These are phyloP conservation scores for Verticillium alfalfae DNA, from an alignment of 2,329 filamentous ascomycete species.

Conservation along the genomic window DNA sequence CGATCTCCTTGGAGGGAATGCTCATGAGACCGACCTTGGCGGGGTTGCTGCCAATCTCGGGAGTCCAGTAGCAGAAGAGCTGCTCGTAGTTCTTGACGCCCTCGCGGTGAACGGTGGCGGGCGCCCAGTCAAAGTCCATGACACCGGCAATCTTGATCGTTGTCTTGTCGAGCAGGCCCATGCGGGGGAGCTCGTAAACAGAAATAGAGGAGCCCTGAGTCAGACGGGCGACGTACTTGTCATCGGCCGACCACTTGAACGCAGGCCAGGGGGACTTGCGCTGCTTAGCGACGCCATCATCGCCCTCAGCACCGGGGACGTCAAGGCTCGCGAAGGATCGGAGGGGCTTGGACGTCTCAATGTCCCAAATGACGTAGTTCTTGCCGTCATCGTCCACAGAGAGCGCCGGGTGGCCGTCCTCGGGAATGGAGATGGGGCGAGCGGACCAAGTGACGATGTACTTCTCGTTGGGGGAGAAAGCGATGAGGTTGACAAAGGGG, in stretches of 20 bases:
- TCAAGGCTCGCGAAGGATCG: constrained; percentile 93
- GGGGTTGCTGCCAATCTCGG: constrained; percentile 95
- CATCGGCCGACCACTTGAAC: constrained; percentile 98
- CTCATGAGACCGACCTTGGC: constrained; percentile 96
- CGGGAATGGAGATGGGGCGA: constrained; percentile 85
- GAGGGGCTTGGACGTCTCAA: constrained; percentile 81
- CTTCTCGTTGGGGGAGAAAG: constrained; percentile 89
- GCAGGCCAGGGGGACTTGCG: constrained; percentile 97
- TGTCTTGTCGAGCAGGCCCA: constrained; percentile 86
- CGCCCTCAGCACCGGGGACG: constrained; percentile 47
- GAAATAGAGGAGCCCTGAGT: constrained; percentile 84
- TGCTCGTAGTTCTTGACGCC: constrained; percentile 91
- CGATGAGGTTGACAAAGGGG: constrained; percentile 90
- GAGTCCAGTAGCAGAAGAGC: constrained; percentile 97
- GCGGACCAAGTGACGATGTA: constrained; percentile 97
- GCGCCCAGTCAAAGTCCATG: constrained; percentile 97
- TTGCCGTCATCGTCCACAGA: constrained; percentile 94
- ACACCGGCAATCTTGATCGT: constrained; percentile 95
- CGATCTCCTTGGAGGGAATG: constrained; percentile 88
- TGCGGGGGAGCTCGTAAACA: constrained; percentile 81
- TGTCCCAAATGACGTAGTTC: constrained; percentile 99
- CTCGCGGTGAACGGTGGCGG: constrained; percentile 73
- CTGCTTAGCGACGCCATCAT: constrained; percentile 58
- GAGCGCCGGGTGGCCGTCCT: constrained; percentile 77
- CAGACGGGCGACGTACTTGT: constrained; percentile 93